phyloP scores from a whole-genome alignment of 169 alveolate genomes.

The Plasmodium coatneyi region DNA sequence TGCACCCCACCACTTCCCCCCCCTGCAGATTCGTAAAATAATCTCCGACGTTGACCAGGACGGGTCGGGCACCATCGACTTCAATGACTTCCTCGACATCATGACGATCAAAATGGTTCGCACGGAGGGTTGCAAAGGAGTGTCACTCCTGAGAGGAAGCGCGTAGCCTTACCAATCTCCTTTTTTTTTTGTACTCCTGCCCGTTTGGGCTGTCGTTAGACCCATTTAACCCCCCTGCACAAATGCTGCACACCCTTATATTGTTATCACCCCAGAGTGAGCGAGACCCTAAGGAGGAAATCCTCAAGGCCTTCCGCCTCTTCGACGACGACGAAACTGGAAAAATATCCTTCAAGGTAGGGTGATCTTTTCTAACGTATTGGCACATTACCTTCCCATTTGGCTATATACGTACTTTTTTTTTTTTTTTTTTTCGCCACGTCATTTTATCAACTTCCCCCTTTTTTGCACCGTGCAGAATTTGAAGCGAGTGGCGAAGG shows the following conservation, averaged over 20 bases:
- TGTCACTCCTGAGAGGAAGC: not conserved
- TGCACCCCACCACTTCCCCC: not conserved
- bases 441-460: not conserved
- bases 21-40: conserved; percentile 89
- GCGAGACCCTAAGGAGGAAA: conserved; percentile 97
- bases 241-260: not conserved
- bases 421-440: conserved; percentile 28
- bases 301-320: conserved; percentile 94
- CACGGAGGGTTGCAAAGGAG: not conserved
- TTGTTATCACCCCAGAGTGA: conserved; percentile 79
- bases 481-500: conserved; percentile 97
- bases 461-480: conserved; percentile 85
- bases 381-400: not conserved
- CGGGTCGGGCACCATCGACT: conserved; percentile 90
- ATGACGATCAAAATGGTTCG: conserved; percentile 85
- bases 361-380: not conserved
- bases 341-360: conserved; percentile 91
- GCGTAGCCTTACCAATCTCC: too few species aligned
- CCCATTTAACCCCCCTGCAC: not conserved
- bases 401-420: not conserved
- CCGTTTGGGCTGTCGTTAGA: not conserved
- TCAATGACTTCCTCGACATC: conserved; percentile 87
- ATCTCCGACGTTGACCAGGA: conserved; percentile 95
- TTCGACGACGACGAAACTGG: conserved; percentile 99
- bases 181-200: not conserved